phyloP scores from a whole-genome alignment of 805 yeast genomes.

The Suhomyces tanzawaensis region DNA sequence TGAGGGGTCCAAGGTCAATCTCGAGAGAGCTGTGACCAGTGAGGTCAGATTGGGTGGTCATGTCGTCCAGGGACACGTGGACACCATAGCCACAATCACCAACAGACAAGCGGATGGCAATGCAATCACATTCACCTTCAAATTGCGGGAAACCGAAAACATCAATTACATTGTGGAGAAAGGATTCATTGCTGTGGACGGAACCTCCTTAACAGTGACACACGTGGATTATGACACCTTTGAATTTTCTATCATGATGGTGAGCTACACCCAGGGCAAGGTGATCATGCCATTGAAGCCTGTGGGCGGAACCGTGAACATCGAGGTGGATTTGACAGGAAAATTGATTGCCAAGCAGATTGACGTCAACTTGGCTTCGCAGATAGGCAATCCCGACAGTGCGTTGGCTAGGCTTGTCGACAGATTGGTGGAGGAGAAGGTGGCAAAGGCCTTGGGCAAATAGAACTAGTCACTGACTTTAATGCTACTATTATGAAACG shows the following conservation, averaged over 20 bases:
- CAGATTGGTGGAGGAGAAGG: conserved; percentile 30
- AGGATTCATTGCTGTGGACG: conserved; percentile 92
- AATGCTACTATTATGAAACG: too few species aligned
- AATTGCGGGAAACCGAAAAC: conserved; percentile 59
- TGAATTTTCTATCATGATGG: conserved; percentile 83
- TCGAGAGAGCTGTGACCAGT: conserved; percentile 87
- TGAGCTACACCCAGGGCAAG: conserved; percentile 81
- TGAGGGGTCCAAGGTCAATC: conserved; percentile 64
- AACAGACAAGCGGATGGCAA: conserved; percentile 60
- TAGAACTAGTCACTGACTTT: too few species aligned
- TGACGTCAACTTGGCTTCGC: conserved; percentile 50
- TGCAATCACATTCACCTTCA: conserved; percentile 72
- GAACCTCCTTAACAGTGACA: conserved; percentile 87
- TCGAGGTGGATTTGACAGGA: conserved; percentile 94
- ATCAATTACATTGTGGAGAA: conserved; percentile 84
- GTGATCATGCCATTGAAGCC: conserved; percentile 70
- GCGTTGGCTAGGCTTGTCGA: conserved; percentile 49
- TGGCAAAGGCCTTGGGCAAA: conserved; percentile 7
- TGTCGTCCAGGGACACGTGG: conserved; percentile 97
- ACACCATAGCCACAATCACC: conserved; percentile 73
- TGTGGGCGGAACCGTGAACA: conserved; percentile 68
- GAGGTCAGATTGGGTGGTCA: conserved; percentile 94
- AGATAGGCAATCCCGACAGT: conserved; percentile 48
- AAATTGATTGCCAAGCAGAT: conserved; percentile 89
- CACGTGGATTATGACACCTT: conserved; percentile 58